Percentiles rank a stretch among this genome's conserved stretches.
phyloP scores from a whole-genome alignment of 257 asterid species.

The Echium plantagineum region DNA sequence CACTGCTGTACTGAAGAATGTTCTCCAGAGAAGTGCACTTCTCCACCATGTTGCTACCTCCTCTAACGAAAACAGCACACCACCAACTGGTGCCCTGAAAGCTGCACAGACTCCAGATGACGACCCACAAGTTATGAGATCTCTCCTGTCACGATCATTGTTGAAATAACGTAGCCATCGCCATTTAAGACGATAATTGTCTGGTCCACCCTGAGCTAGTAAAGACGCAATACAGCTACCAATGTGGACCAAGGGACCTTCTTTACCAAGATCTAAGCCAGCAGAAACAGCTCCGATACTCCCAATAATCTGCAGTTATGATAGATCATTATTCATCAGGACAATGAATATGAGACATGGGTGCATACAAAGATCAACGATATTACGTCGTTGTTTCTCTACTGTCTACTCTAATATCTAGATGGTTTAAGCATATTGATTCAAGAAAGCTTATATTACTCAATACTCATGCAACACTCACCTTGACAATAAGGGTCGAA shows the following conservation, averaged over 20 bases:
- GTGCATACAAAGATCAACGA: neutral
- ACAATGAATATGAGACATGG: neutral
- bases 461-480: constrained; percentile 13
- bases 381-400: too few relatives aligned
- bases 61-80: constrained; percentile 72
- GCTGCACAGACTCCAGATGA: constrained; percentile 91
- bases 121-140: constrained; percentile 77
- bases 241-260: constrained; percentile 84
- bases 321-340: too few relatives aligned
- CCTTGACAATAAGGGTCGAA: constrained; percentile 69
- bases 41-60: constrained; percentile 99
- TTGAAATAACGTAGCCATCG: constrained; percentile 82
- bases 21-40: constrained; percentile 91
- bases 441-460: neutral
- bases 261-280: constrained; percentile 85
- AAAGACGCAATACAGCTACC: constrained; percentile 77
- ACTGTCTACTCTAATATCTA: too few relatives aligned
- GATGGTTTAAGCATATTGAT: too few relatives aligned
- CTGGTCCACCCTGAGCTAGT: constrained; percentile 82
- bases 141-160: constrained; percentile 81
- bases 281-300: constrained; percentile 92
- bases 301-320: constrained; percentile 51
- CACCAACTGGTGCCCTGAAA: constrained; percentile 87
- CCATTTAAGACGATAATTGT: constrained; percentile 64
- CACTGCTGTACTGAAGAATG: constrained; percentile 83